Base-by-base conservation (phyloP, 2,329 filamentous ascomycete genomes). In the Monilinia laxa region DNA sequence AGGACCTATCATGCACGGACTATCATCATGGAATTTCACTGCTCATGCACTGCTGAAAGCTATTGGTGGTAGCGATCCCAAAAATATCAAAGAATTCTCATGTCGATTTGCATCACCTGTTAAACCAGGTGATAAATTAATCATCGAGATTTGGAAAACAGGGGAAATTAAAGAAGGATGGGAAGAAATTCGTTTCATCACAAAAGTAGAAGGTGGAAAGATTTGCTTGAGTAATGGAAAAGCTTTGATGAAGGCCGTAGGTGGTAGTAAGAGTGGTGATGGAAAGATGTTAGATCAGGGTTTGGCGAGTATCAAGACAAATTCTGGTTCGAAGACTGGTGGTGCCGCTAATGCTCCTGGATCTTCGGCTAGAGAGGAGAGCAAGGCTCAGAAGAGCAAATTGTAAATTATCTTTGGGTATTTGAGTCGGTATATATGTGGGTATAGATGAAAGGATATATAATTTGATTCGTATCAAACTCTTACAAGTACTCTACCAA, bases 21-120 rank as follows among this genome's bases (percentile, higher is more conserved):
- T 97, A 56, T 96, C 89, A 81, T 91, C 87, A 73, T 97, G 91
- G 89, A 97, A 97, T 80, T 86, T 85, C 67, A 85, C 90, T 2
- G 86, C 85, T 20, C 91, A 94, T 75, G 87, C 85, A 38, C 81
- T 97, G 68, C 81, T 97, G 65, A 85, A 90, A 78, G 80, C 84
- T 51, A 82, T 96, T 25, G 92, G 92, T 56, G 89, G 84, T 57
- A 90, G 89, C 77, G 86, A 96, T 75, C 90, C 93, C 1, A 85
- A 85, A 71, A 96, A 94, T 75, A 82, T 97, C 72, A 91, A 87
- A 79, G 91, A 95, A 79, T 97, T 94, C 81, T 91, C 94, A 81
- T 92, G 92, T 23, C 84, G 93, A 54, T 97, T 97, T 77, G 92
- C 92, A 16, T 90, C 87, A 70, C 93, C 93, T 0, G 93, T 97